Evolutionary conservation across 768 basidiomycete species (phyloP).

Genomic region (Albatrellus ellisii): DNA sequence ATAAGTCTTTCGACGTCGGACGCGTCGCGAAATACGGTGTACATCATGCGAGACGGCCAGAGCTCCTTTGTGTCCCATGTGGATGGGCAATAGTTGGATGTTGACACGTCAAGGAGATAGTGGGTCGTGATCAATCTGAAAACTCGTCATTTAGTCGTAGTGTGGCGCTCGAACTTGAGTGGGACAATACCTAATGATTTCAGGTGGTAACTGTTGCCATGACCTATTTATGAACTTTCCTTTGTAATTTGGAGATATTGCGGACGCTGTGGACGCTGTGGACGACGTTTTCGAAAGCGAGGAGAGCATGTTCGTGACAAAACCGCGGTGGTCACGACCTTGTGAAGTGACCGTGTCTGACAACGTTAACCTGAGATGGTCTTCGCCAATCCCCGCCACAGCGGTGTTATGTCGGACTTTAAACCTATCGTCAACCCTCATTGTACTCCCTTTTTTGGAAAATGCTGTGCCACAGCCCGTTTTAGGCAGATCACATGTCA

Average conservation of each 20-base stretch:
- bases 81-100: conserved; percentile 31
- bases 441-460: too few relatives aligned
- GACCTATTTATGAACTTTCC: conserved; percentile 44
- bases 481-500: too few relatives aligned
- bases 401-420: too few relatives aligned
- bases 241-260: conserved; percentile 30
- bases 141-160: conserved; percentile 2
- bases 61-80: conserved; percentile 35
- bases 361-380: not conserved
- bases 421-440: too few relatives aligned
- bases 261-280: conserved; percentile 18
- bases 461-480: too few relatives aligned
- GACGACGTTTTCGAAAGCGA: conserved; percentile 14
- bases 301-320: conserved; percentile 1
- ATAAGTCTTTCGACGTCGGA: conserved; percentile 13
- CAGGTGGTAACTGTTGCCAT: conserved; percentile 48
- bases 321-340: conserved; percentile 12
- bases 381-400: too few relatives aligned
- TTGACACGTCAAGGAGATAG: conserved; percentile 37
- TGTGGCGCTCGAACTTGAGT: not conserved
- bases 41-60: conserved; percentile 54
- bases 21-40: conserved; percentile 36
- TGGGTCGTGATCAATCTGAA: conserved; percentile 44
- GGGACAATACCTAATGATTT: conserved; percentile 37
- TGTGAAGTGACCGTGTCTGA: conserved; percentile 8